phyloP scores from a whole-genome alignment of 352 stramenopile species.

The Phytophthora cryptogea region DNA sequence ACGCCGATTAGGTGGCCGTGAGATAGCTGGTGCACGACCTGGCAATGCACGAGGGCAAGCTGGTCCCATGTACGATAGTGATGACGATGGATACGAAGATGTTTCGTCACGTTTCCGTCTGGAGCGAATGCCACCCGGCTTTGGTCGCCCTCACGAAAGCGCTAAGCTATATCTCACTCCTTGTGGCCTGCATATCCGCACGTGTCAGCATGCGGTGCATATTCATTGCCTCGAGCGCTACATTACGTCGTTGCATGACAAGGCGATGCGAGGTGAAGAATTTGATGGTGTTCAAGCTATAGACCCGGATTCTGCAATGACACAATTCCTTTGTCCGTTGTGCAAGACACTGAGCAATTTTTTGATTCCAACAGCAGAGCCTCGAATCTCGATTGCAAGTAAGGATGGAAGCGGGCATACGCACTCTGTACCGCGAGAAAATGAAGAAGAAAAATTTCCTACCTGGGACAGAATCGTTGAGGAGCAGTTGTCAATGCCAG shows the following conservation, averaged over 20 bases:
- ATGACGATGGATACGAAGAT: slow-evolving; percentile 59
- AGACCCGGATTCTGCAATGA: slow-evolving; percentile 88
- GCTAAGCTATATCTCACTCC: slow-evolving; percentile 77
- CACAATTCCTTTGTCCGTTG: slow-evolving; percentile 91
- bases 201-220: slow-evolving; percentile 87
- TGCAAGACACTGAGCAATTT: slow-evolving; percentile 94
- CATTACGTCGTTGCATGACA: slow-evolving; percentile 85
- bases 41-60: slow-evolving; percentile 29
- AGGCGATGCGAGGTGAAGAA: slow-evolving; percentile 86
- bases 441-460: slow-evolving; percentile 23
- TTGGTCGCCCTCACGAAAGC: slow-evolving; percentile 52
- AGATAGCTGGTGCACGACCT: slow-evolving; percentile 23
- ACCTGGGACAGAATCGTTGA: slow-evolving; percentile 67
- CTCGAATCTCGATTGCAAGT: slow-evolving; percentile 30
- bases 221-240: slow-evolving; percentile 88
- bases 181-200: slow-evolving; percentile 83
- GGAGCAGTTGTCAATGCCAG: slow-evolving; percentile 60
- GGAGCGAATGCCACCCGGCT: slow-evolving; percentile 51
- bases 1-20: slow-evolving; percentile 32
- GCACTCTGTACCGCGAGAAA: slow-evolving; percentile 4
- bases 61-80: slow-evolving; percentile 45
- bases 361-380: slow-evolving; percentile 81
- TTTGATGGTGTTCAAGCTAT: slow-evolving; percentile 90
- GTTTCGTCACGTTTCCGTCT: slow-evolving; percentile 42
- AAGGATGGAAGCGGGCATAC: slow-evolving; percentile 30